Conservation (phyloP, 345 rosid species). For the Limnanthes douglasii region DNA sequence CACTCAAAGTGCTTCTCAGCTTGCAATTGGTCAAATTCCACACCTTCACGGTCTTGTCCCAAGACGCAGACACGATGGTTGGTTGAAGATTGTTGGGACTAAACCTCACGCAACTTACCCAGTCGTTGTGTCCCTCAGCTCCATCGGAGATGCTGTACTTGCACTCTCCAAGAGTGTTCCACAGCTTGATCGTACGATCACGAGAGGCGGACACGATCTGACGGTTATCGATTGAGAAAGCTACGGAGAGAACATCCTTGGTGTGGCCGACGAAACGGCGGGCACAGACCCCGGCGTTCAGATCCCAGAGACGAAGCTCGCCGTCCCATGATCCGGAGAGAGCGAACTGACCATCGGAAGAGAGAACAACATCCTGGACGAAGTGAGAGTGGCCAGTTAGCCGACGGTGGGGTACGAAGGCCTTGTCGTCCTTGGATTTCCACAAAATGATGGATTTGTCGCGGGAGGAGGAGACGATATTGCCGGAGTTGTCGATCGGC, state of each 20-base stretch:
- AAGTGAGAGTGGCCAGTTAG: slow-evolving; percentile 89
- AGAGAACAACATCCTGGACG: slow-evolving; percentile 79
- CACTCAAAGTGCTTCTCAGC: slow-evolving; percentile 47
- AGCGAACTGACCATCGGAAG: slow-evolving; percentile 85
- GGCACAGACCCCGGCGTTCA: slow-evolving; percentile 39
- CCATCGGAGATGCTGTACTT: slow-evolving; percentile 75
- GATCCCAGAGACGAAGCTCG: slow-evolving; percentile 91
- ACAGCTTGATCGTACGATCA: slow-evolving; percentile 64
- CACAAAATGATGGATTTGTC: slow-evolving; percentile 90
- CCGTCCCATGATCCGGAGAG: slow-evolving; percentile 93
- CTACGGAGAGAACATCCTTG: slow-evolving; percentile 76
- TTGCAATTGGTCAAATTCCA: slow-evolving; percentile 88
- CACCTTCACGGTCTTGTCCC: slow-evolving; percentile 79
- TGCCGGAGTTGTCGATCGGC: slow-evolving; percentile 69
- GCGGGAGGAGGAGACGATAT: slow-evolving; percentile 72
- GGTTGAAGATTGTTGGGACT: slow-evolving; percentile 59
- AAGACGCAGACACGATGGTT: slow-evolving; percentile 76
- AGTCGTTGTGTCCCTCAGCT: slow-evolving; percentile 53
- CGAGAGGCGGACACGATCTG: slow-evolving; percentile 95
- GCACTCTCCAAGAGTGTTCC: slow-evolving; percentile 93
- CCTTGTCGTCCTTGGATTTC: slow-evolving; percentile 64
- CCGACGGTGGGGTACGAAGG: slow-evolving; percentile 62
- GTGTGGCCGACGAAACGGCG: slow-evolving; percentile 83
- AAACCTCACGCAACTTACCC: slow-evolving; percentile 89
- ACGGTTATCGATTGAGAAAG: slow-evolving; percentile 80